Conservation (phyloP, 2,329 filamentous ascomycete species). For the Teratosphaeria epicoccoides region DNA sequence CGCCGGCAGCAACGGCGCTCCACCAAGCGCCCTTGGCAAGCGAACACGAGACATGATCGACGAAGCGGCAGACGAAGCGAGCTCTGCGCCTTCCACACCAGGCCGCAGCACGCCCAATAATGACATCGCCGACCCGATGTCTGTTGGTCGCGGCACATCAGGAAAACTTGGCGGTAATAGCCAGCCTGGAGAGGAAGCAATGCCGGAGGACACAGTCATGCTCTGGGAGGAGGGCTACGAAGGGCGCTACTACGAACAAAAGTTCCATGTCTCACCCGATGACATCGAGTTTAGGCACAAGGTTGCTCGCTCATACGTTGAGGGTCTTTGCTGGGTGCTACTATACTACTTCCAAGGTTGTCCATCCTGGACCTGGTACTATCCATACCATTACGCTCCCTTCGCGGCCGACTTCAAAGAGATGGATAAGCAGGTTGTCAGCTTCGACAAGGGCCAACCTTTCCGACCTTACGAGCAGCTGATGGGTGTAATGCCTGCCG, state of each 20-base stretch:
- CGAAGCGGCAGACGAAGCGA: slow-evolving; percentile 33
- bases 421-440: slow-evolving; percentile 33
- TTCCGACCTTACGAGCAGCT: slow-evolving; percentile 93
- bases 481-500: slow-evolving; percentile 93
- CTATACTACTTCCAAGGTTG: slow-evolving; percentile 98
- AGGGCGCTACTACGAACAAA: slow-evolving; percentile 93
- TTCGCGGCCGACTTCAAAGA: slow-evolving; percentile 93
- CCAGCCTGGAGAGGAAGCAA: slow-evolving; percentile 45
- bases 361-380: slow-evolving; percentile 98
- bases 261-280: slow-evolving; percentile 73
- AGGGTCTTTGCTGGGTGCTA: slow-evolving; percentile 90
- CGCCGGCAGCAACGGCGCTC: slow-evolving; percentile 22
- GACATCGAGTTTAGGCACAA: slow-evolving; percentile 79
- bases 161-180: slow-evolving; percentile 32
- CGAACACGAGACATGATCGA: slow-evolving; percentile 66
- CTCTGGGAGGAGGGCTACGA: slow-evolving; percentile 94
- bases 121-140: slow-evolving; percentile 20
- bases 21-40: slow-evolving; percentile 53
- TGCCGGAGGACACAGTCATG: slow-evolving; percentile 67
- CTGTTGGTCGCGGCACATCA: slow-evolving; percentile 17
- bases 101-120: slow-evolving; percentile 46
- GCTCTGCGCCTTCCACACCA: slow-evolving; percentile 37
- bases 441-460: slow-evolving; percentile 59
- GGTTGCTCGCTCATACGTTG: slow-evolving; percentile 83
- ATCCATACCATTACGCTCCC: slow-evolving; percentile 95